phyloP scores from a whole-genome alignment of 768 basidiomycete genomes.

The Tylopilus vinaceipallidus region DNA sequence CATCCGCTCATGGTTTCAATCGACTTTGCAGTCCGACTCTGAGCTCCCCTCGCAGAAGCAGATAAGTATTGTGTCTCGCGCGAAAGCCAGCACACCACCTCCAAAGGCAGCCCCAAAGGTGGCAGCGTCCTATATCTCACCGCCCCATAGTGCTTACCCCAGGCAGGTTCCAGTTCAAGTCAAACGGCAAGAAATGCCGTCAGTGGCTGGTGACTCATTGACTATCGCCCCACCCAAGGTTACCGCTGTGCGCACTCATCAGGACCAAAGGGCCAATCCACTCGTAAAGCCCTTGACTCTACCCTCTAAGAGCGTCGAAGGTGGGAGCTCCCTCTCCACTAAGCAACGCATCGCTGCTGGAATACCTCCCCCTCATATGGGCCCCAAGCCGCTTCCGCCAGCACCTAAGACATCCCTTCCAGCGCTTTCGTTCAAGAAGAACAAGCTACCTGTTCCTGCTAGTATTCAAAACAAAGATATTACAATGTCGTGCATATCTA shows the following conservation, averaged over 20 bases:
- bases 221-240: constrained; percentile 16
- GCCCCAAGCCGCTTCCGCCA: constrained; percentile 35
- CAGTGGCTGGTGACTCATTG: neutral
- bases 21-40: constrained; percentile 17
- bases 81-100: constrained; percentile 1
- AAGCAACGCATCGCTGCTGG: constrained; percentile 48
- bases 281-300: constrained; percentile 32
- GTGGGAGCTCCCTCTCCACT: constrained; percentile 43
- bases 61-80: neutral
- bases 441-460: constrained; percentile 15
- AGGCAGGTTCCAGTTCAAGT: constrained; percentile 1
- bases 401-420: constrained; percentile 25
- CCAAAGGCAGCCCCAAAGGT: constrained; percentile 16
- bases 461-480: constrained; percentile 15
- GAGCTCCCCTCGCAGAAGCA: constrained; percentile 6
- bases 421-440: constrained; percentile 47
- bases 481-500: neutral
- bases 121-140: neutral
- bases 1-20: neutral
- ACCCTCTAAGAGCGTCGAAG: constrained; percentile 21
- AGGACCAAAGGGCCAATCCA: constrained; percentile 30
- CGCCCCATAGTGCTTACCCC: neutral
- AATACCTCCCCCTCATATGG: constrained; percentile 33
- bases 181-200: constrained; percentile 9
- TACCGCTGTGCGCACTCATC: constrained; percentile 24